Evolutionary conservation across 495 filamentous ascomycete genomes (phyloP).

Genomic region (Barbatosphaeria neglecta): DNA sequence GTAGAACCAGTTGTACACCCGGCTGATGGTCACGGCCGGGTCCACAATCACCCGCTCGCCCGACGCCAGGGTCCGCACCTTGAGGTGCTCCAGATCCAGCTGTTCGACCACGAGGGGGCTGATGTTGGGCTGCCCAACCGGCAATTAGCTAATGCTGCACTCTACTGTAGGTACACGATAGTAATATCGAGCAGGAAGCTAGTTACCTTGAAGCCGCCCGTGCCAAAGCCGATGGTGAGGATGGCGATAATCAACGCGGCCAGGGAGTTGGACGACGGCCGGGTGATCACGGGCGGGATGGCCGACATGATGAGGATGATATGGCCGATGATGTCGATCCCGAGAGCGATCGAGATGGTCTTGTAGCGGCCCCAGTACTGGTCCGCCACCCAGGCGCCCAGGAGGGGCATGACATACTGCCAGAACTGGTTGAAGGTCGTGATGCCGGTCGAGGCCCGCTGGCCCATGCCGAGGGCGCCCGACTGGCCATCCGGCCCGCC

Average conservation of each 20-base stretch:
- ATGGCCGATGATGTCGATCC: constrained; percentile 51
- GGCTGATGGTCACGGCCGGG: constrained; percentile 46
- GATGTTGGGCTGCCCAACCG: constrained; percentile 35
- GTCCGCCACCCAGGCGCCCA: constrained; percentile 61
- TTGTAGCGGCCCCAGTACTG: constrained; percentile 58
- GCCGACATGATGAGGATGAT: constrained; percentile 53
- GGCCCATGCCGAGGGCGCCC: constrained; percentile 57
- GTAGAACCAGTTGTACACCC: constrained; percentile 57
- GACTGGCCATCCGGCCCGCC: constrained; percentile 36
- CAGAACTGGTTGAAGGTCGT: constrained; percentile 65
- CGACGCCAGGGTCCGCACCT: constrained; percentile 31
- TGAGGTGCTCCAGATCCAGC: constrained; percentile 20
- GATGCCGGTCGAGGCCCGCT: constrained; percentile 51
- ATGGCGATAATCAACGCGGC: constrained; percentile 12
- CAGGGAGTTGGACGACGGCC: constrained; percentile 13
- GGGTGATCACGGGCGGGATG: constrained; percentile 47
- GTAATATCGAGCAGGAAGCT: no score
- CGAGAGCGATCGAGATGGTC: constrained; percentile 50
- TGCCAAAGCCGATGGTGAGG: constrained; percentile 55
- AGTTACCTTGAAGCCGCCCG: constrained; percentile 58
- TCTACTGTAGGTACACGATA: no score
- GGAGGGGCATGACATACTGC: constrained; percentile 59
- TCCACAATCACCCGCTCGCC: constrained; percentile 62
- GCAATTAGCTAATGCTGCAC: no score
- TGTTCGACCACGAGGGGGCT: constrained; percentile 51